Base-by-base conservation (phyloP, 2,329 filamentous ascomycete species). In the Colletotrichum euphorbiae region DNA sequence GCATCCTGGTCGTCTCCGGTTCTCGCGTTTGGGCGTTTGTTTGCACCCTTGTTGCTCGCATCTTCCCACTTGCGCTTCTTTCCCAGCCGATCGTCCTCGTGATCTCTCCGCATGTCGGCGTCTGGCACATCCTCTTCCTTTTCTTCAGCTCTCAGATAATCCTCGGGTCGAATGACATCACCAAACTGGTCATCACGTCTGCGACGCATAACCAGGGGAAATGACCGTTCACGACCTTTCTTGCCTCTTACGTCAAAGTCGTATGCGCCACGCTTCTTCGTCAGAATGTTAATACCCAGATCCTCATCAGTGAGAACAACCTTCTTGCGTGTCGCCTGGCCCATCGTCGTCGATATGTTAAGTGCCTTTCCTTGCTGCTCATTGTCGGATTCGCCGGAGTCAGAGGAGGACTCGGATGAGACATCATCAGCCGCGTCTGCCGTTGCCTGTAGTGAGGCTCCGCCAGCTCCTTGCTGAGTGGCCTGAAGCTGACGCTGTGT, bases 11-110 rank as follows among this genome's bases (percentile, higher is more conserved):
- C 81, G 46, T 86, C 85, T 28, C 83, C 83, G 1, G 82, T 80
- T 58, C 77, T 77, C 7, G 80, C 71, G 46, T 88, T 87, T 11
- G 87, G 83, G 28, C 91, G 87, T 76, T 93, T 94, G 72, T 84
- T 87, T 24, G 80, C 74, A 11, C 83, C 83, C 2, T 67, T 66
- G 19, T 65, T 70, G 24, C 71, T 74, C 40, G 78, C 81, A 69
- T 97, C 93, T 72, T 95, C 93, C 93, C 95, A 98, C 78, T 93
- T 97, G 69, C 96, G 89, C 80, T 99, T 99, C 82, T 95, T 94
- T 17, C 95, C 96, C 19, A 97, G 85, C 51, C 87, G 87, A 58
- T 88, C 88, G 71, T 91, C 84, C 36, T 81, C 80, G 31, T 84
- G 83, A 12, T 79, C 79, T 67, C 85, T 84, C 13, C 82, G 83